phyloP scores from a whole-genome alignment of 768 basidiomycete species.

The Amyloporia xantha region DNA sequence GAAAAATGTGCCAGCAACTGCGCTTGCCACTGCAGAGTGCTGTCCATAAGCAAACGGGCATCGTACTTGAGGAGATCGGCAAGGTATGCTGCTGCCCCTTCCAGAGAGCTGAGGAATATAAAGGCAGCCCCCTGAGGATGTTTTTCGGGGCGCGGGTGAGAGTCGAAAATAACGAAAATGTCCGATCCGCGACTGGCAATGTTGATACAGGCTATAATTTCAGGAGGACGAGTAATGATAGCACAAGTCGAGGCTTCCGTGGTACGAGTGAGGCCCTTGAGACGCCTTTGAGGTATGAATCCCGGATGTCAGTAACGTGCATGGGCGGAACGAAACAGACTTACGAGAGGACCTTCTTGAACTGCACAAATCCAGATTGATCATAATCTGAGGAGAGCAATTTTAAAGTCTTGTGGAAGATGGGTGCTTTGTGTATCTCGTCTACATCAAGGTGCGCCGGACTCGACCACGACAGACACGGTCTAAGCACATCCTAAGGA shows the following conservation, averaged over 20 bases:
- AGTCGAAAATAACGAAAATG: conserved; percentile 59
- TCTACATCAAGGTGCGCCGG: conserved; percentile 51
- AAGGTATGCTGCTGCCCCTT: conserved; percentile 37
- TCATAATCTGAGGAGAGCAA: conserved; percentile 31
- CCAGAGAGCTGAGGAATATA: conserved; percentile 42
- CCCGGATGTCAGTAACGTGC: too few species aligned
- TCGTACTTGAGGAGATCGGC: conserved; percentile 45
- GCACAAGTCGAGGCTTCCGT: too few species aligned
- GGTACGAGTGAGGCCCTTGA: too few species aligned
- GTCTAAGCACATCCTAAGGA: conserved; percentile 49
- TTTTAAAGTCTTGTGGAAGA: conserved; percentile 39
- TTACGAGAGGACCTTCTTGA: conserved; percentile 28
- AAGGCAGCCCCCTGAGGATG: conserved; percentile 58
- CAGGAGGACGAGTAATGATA: conserved; percentile 66
- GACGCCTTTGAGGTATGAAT: too few species aligned
- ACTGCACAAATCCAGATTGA: conserved; percentile 31
- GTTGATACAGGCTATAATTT: conserved; percentile 52
- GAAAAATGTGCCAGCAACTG: conserved; percentile 57
- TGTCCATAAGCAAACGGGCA: conserved; percentile 33
- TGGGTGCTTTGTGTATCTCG: conserved; percentile 40
- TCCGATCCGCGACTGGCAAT: conserved; percentile 17
- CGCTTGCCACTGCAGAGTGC: conserved; percentile 53
- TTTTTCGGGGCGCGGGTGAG: conserved; percentile 48
- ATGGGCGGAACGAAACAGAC: too few species aligned
- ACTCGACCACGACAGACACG: conserved; percentile 51